Percentiles rank a stretch among this genome's conserved stretches.
phyloP scores from a whole-genome alignment of 768 basidiomycete species.

The Russula earlei region DNA sequence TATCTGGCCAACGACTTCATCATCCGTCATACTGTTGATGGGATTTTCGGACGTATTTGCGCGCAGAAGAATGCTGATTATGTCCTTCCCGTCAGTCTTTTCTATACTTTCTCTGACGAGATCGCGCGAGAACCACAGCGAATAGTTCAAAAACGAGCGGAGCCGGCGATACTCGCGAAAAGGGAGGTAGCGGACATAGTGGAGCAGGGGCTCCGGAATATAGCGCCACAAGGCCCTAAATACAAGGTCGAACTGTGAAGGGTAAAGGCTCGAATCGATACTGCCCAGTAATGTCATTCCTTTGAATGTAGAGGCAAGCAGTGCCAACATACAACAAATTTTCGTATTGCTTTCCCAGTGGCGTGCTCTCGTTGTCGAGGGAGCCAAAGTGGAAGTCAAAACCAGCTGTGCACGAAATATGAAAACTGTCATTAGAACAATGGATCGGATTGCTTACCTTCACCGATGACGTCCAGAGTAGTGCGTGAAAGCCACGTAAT shows the following conservation, averaged over 20 bases:
- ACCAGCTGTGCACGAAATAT: conserved; percentile 4
- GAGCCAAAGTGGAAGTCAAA: conserved; percentile 17
- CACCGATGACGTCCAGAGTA: conserved; percentile 24
- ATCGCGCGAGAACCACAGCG: conserved; percentile 2
- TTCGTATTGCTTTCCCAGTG: conserved; percentile 2
- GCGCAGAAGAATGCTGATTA: conserved; percentile 16
- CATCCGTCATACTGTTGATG: neutral
- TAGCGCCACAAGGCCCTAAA: conserved; percentile 14
- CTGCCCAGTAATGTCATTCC: neutral
- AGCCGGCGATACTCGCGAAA: conserved; percentile 13
- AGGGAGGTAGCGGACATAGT: conserved; percentile 16
- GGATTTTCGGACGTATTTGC: conserved; percentile 12
- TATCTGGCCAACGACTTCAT: conserved; percentile 13
- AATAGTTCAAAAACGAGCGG: conserved; percentile 6
- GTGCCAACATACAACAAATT: conserved; percentile 12
- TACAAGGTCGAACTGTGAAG: conserved; percentile 8
- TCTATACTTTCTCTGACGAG: conserved; percentile 2
- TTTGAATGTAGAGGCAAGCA: neutral
- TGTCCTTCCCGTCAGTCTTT: conserved; percentile 14
- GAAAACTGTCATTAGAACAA: neutral
- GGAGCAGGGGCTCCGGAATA: conserved; percentile 12
- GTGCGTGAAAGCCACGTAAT: conserved; percentile 21
- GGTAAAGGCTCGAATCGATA: conserved; percentile 17
- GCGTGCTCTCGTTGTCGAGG: conserved; percentile 7
- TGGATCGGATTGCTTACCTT: conserved; percentile 20